Evolutionary conservation across 345 rosid species (phyloP).

Genomic region (Eucalyptus grandis): DNA sequence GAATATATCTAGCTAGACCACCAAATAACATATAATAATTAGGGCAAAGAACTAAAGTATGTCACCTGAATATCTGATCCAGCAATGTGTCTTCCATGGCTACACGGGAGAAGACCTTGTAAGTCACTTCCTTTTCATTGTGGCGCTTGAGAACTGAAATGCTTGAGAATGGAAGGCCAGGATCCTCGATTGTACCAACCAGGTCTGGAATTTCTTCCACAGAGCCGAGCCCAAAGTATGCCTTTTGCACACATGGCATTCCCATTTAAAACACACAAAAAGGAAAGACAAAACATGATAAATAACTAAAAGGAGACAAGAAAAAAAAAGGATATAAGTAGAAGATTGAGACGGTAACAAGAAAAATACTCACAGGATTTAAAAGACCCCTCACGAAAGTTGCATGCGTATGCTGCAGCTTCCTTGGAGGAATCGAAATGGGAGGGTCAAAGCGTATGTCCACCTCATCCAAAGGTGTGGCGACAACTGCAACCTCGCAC

Average conservation of each 20-base stretch:
- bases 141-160: conserved; percentile 64
- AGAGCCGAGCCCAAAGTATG: conserved; percentile 48
- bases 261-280: neutral
- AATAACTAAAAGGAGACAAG: neutral
- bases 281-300: neutral
- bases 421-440: conserved; percentile 58
- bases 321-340: neutral
- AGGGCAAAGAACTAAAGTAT: neutral
- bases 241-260: conserved; percentile 24
- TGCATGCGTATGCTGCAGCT: conserved; percentile 85
- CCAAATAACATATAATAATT: neutral
- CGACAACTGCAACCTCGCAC: conserved; percentile 61
- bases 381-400: conserved; percentile 84
- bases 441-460: conserved; percentile 55
- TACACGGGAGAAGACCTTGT: conserved; percentile 74
- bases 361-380: conserved; percentile 54
- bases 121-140: conserved; percentile 37
- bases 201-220: conserved; percentile 59
- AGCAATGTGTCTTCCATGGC: conserved; percentile 54
- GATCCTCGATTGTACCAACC: conserved; percentile 75
- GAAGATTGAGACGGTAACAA: neutral
- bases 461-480: conserved; percentile 77
- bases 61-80: conserved; percentile 75
- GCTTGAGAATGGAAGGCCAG: conserved; percentile 66
- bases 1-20: neutral